Evolutionary conservation across 768 basidiomycete species (phyloP).

Genomic region (Mycena capillaripes): DNA sequence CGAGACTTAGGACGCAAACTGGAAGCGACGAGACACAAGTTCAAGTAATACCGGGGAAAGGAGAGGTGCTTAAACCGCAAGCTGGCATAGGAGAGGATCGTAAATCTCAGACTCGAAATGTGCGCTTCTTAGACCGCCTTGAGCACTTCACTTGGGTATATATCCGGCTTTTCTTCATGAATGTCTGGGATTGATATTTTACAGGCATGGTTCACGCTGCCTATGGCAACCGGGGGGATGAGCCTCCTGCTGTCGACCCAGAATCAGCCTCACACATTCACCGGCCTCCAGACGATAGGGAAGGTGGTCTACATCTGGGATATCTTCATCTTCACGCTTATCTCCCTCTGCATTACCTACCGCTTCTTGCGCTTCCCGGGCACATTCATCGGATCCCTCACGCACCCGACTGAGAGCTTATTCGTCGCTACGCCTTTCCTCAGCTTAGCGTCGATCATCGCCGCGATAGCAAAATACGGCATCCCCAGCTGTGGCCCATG

Average conservation of each 20-base stretch:
- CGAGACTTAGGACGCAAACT: background rate
- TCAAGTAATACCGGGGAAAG: background rate
- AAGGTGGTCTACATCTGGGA: conserved; percentile 9
- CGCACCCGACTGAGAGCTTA: conserved; percentile 5
- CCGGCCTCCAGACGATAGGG: conserved; percentile 11
- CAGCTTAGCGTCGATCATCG: background rate
- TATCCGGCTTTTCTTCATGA: too few species aligned
- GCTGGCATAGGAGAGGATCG: background rate
- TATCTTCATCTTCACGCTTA: background rate
- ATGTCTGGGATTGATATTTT: background rate
- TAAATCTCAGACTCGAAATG: background rate
- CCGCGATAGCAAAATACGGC: conserved; percentile 10
- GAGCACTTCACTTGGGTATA: conserved; percentile 14
- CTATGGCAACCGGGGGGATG: conserved; percentile 12
- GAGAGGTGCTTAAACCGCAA: too few species aligned
- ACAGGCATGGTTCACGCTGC: conserved; percentile 11
- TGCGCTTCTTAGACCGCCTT: background rate
- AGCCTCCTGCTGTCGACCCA: background rate
- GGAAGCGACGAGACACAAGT: background rate
- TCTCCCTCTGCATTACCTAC: conserved; percentile 6
- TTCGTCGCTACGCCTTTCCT: background rate
- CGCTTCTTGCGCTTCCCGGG: conserved; percentile 14
- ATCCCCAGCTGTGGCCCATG: conserved; percentile 2
- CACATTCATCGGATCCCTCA: background rate
- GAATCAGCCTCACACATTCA: background rate